Base-by-base conservation (phyloP, 2,329 filamentous ascomycete genomes). In the Diplodia intermedia region DNA sequence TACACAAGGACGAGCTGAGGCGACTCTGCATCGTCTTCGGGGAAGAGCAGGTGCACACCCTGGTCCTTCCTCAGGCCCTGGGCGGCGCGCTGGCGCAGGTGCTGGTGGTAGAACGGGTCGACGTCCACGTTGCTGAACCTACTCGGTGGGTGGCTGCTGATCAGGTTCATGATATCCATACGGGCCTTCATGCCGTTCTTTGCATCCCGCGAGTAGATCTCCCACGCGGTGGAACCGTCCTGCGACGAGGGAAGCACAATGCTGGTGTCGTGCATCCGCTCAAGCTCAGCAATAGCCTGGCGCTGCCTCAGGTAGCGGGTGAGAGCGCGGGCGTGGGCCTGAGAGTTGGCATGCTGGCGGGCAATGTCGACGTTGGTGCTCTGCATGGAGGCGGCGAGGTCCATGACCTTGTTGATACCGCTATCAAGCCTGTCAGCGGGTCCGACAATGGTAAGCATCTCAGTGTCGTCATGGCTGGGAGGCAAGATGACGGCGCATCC, bases 401-500 rank as follows among this genome's bases (percentile, higher is more conserved):
- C 91, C 85, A 96, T 93, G 57, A 94, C 92, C 78, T 89, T 91
- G 76, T 97, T 91, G 56, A 93, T 83, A 74, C 91, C 95, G 71
- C 84, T 84, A 70, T 91, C 85, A 67, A 98, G 88, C 73, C 88
- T 88, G 70, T 91, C 87, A 8, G 89, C 81, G 20, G 91, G 93
- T 3, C 95, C 95, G 71, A 97, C 89, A 70, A 99, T 88, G 36
- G 92, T 94, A 56, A 98, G 87, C 52, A 88, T 89, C 74, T 97
- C 92, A 56, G 92, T 91, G 68, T 95, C 91, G 65, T 92, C 89
- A 29, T 90, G 88, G 31, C 85, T 85, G 8, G 93, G 87, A 65
- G 90, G 94, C 55, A 98, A 81, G 68, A 98, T 87, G 69, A 98
- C 90, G 53, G 91, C 88, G 79, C 95, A 99, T 70, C 94, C 94